Evolutionary conservation across 2,329 filamentous ascomycete species (phyloP).

Genomic region (Trichoderma citrinoviride): DNA sequence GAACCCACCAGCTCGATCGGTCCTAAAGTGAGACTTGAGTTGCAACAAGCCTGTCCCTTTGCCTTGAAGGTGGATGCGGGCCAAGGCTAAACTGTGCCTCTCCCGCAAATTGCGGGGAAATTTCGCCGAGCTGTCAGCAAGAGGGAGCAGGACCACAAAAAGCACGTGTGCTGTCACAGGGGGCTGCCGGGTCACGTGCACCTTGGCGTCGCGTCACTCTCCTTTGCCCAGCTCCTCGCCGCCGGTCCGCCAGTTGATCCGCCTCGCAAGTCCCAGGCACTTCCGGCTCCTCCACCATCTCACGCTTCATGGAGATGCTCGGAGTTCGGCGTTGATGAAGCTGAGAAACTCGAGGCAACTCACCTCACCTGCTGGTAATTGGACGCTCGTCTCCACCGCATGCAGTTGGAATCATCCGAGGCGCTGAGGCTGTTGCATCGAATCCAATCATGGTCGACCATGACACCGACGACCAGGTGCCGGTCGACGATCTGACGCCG

Average conservation of each 20-base stretch:
- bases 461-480: conserved; percentile 42
- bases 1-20: not conserved
- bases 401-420: not conserved
- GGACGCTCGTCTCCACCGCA: conserved; percentile 19
- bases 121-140: not conserved
- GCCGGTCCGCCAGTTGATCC: conserved; percentile 18
- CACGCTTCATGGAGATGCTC: conserved; percentile 30
- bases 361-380: conserved; percentile 10
- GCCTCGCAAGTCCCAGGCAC: not conserved
- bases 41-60: not conserved
- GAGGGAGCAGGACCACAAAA: not conserved
- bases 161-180: conserved; percentile 4
- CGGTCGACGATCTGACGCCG: conserved; percentile 57
- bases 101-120: conserved; percentile 13
- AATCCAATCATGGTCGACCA: conserved; percentile 43
- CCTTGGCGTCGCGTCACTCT: not conserved
- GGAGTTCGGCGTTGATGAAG: conserved; percentile 37
- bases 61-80: not conserved
- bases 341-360: not conserved
- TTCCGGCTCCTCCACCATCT: not conserved
- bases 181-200: not conserved
- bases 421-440: conserved; percentile 8
- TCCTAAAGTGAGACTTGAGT: not conserved
- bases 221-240: not conserved
- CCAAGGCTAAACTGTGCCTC: conserved; percentile 2